phyloP scores from a whole-genome alignment of 805 yeast species.

The Blastobotrys parvus region DNA sequence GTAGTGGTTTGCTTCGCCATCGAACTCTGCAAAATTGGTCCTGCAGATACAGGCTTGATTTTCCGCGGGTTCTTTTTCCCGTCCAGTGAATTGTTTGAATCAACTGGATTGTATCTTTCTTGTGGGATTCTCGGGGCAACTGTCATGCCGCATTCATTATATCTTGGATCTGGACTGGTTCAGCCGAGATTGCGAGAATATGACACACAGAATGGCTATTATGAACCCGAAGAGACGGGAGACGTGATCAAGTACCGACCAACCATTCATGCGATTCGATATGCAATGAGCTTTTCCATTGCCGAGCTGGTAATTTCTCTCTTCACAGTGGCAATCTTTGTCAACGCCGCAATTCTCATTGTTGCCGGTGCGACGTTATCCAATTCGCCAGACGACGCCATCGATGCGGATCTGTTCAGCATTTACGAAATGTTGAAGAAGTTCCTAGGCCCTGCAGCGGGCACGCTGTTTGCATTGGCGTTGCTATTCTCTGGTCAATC shows the following conservation, averaged over 20 bases:
- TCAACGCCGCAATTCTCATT: slow-evolving; percentile 79
- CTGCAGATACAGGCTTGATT: slow-evolving; percentile 45
- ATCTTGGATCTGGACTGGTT: slow-evolving; percentile 78
- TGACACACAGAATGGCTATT: slow-evolving; percentile 51
- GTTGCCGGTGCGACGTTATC: slow-evolving; percentile 85
- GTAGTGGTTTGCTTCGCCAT: slow-evolving; percentile 71
- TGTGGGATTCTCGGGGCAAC: slow-evolving; percentile 89
- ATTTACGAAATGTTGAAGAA: slow-evolving; percentile 62
- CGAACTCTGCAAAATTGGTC: slow-evolving; percentile 43
- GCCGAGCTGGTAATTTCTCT: slow-evolving; percentile 76
- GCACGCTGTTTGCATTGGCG: slow-evolving; percentile 81
- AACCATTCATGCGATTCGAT: slow-evolving; percentile 68
- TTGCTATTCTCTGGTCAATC: slow-evolving; percentile 87
- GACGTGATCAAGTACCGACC: slow-evolving; percentile 44
- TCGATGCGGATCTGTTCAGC: slow-evolving; percentile 74
- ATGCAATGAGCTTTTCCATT: slow-evolving; percentile 71
- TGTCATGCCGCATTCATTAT: slow-evolving; percentile 88
- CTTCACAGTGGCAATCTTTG: slow-evolving; percentile 85
- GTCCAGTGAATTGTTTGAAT: slow-evolving; percentile 44
- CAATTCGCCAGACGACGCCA: slow-evolving; percentile 51
- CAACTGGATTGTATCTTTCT: slow-evolving; percentile 63
- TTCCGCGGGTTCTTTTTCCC: slow-evolving; percentile 70
- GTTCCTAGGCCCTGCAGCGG: slow-evolving; percentile 79
- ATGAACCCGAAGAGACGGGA: slow-evolving; percentile 22
- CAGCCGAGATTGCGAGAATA: slow-evolving; percentile 75